Evolutionary conservation across 192 early-diverging fungal genomes (phyloP).

Genomic region (Pecoramyces ruminantium): DNA sequence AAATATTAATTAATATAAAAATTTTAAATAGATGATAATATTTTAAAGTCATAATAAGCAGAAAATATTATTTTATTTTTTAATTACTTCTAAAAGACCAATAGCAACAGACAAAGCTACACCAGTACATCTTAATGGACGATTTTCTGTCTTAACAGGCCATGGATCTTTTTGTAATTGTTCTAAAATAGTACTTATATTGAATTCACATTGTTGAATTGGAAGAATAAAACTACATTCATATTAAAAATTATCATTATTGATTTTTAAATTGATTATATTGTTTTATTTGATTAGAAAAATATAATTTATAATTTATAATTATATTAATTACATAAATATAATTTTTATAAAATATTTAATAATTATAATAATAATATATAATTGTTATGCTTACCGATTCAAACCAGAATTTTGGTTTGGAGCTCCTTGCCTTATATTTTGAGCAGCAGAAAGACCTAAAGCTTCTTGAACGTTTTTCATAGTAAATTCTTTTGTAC

Average conservation of each 20-base stretch:
- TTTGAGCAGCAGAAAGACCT: constrained; percentile 33
- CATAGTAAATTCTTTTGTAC: constrained; percentile 83
- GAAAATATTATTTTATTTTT: background rate
- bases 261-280: too few relatives aligned
- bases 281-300: too few relatives aligned
- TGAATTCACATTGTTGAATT: constrained; percentile 90
- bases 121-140: constrained; percentile 84
- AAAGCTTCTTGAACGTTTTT: constrained; percentile 98
- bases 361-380: too few relatives aligned
- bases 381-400: background rate
- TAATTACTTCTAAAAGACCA: constrained; percentile 64
- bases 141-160: constrained; percentile 82
- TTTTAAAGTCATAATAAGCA: background rate
- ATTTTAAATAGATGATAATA: background rate
- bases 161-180: constrained; percentile 95
- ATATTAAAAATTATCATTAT: too few relatives aligned
- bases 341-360: too few relatives aligned
- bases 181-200: constrained; percentile 81
- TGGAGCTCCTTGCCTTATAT: constrained; percentile 1
- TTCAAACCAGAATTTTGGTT: constrained; percentile 12
- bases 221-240: constrained; percentile 82
- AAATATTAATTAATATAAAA: background rate
- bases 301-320: too few relatives aligned
- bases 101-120: constrained; percentile 85
- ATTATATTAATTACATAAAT: too few relatives aligned